Conservation (phyloP, 108 stramenopile species). For the Nitzschia sp. region DNA sequence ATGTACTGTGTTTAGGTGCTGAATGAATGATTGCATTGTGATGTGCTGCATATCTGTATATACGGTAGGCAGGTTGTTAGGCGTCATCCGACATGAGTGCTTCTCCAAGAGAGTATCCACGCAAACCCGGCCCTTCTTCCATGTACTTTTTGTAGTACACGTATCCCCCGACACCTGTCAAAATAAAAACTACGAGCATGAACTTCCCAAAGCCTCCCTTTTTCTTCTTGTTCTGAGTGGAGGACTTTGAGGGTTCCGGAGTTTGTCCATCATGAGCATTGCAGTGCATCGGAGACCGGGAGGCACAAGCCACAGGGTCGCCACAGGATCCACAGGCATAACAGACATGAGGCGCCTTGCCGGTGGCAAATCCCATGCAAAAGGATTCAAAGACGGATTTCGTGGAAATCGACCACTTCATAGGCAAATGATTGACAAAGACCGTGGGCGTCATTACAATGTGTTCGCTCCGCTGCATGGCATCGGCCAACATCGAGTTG, state of each 20-base stretch:
- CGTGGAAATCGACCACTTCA: slow-evolving; percentile 49
- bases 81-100: slow-evolving; percentile 32
- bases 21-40: too few relatives aligned
- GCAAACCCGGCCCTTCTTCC: slow-evolving; percentile 26
- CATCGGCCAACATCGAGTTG: slow-evolving; percentile 69
- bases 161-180: slow-evolving; percentile 20
- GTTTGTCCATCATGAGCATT: slow-evolving; percentile 11
- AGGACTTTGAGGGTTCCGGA: slow-evolving; percentile 10
- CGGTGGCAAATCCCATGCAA: slow-evolving; percentile 76
- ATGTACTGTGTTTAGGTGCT: too few relatives aligned
- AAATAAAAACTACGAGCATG: slow-evolving; percentile 10
- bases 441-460: slow-evolving; percentile 68
- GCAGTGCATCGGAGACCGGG: slow-evolving; percentile 33
- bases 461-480: slow-evolving; percentile 44
- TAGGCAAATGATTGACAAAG: slow-evolving; percentile 64
- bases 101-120: slow-evolving; percentile 30
- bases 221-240: background rate
- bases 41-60: too few relatives aligned
- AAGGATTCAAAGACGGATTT: slow-evolving; percentile 76
- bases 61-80: too few relatives aligned
- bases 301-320: slow-evolving; percentile 35
- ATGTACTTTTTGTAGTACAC: slow-evolving; percentile 37
- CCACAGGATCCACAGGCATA: slow-evolving; percentile 29
- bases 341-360: slow-evolving; percentile 74
- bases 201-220: slow-evolving; percentile 7